Percentiles rank a stretch among this genome's conserved stretches.
Evolutionary conservation across 768 basidiomycete species (phyloP).

Genomic region (Suillus bovinus): DNA sequence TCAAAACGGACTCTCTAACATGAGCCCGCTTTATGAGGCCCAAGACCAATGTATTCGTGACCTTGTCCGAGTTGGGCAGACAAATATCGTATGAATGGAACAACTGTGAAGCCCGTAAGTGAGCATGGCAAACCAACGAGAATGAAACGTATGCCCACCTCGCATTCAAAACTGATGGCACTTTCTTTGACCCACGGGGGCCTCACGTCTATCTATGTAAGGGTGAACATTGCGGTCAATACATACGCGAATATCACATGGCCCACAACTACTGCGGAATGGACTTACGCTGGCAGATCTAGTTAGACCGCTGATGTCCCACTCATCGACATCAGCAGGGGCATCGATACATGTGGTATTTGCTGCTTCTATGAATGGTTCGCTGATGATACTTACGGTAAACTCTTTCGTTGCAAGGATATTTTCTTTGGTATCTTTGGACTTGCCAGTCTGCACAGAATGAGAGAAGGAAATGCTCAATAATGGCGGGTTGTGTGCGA

Average conservation of each 20-base stretch:
- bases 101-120: constrained; percentile 37
- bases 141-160: constrained; percentile 40
- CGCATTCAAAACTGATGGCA: constrained; percentile 61
- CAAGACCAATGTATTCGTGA: constrained; percentile 48
- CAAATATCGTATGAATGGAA: constrained; percentile 51
- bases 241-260: constrained; percentile 12
- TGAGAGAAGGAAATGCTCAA: constrained; percentile 61
- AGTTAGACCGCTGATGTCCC: constrained; percentile 61
- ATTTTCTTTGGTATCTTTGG: constrained; percentile 67
- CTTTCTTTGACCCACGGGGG: constrained; percentile 59
- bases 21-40: constrained; percentile 57
- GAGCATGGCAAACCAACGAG: constrained; percentile 14
- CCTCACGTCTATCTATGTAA: constrained; percentile 44
- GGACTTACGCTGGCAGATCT: constrained; percentile 50
- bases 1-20: constrained; percentile 49
- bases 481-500: constrained; percentile 65
- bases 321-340: constrained; percentile 54
- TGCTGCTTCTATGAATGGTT: constrained; percentile 58
- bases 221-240: constrained; percentile 13
- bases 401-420: constrained; percentile 67
- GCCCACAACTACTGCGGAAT: constrained; percentile 9
- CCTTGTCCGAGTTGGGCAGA: constrained; percentile 35
- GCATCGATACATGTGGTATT: constrained; percentile 58
- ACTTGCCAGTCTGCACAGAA: constrained; percentile 33
- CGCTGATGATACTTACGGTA: constrained; percentile 71